phyloP scores from a whole-genome alignment of 441 rosid genomes.

The Isatis lusitanica region DNA sequence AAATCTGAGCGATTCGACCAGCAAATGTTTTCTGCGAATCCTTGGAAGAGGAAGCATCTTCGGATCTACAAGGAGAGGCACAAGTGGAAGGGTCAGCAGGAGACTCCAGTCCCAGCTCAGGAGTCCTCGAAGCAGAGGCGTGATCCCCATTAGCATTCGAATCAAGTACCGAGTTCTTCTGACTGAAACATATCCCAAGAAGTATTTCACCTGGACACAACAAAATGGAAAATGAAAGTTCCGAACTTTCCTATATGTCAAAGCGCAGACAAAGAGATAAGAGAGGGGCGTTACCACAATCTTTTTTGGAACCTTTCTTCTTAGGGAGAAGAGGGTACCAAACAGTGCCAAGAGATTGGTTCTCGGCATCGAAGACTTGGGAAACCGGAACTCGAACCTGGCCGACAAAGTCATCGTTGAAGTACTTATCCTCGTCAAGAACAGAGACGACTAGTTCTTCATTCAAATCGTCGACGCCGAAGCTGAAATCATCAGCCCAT shows the following conservation, averaged over 20 bases:
- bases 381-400: constrained; percentile 66
- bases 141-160: constrained; percentile 34
- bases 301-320: constrained; percentile 77
- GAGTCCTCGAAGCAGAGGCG: constrained; percentile 38
- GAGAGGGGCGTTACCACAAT: constrained; percentile 58
- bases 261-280: neutral
- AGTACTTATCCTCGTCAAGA: constrained; percentile 89
- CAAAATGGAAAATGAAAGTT: neutral
- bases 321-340: constrained; percentile 83
- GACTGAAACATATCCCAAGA: constrained; percentile 58
- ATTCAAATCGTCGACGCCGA: constrained; percentile 89
- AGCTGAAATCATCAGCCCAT: constrained; percentile 88
- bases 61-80: constrained; percentile 49
- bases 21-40: constrained; percentile 69
- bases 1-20: constrained; percentile 74
- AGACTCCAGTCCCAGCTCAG: constrained; percentile 39
- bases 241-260: neutral
- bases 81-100: constrained; percentile 45
- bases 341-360: constrained; percentile 68
- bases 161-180: constrained; percentile 46
- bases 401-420: constrained; percentile 83
- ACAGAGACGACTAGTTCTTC: constrained; percentile 78
- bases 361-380: constrained; percentile 68
- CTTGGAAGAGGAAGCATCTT: constrained; percentile 48
- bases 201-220: constrained; percentile 77